Evolutionary conservation across 495 filamentous ascomycete species (phyloP), one percentile per base, ranked within the genome.

Genomic region (Alectoria sarmentosa): DNA sequence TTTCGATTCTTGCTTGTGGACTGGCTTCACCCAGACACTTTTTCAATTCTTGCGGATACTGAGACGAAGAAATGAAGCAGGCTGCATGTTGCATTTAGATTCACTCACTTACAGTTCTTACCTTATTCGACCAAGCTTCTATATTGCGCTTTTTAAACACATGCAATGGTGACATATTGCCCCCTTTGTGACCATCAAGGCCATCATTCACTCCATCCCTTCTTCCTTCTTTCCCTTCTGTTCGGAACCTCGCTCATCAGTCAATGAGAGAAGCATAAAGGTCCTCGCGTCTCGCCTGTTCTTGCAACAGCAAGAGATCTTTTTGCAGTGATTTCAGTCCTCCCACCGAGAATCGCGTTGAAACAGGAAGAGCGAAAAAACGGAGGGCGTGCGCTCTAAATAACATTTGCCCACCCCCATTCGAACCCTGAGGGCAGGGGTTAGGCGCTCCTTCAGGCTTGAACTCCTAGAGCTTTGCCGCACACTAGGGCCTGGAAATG

Each of bases 1-100:
- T 55, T 55, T 55, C 52, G 30, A 55, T 55, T 55, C 52, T 55
- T 55, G 52, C 1, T 32, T 41, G 52, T 55, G 52, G 30, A 34
- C 52, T 21, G 52, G 52, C 30, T 55, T 55, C 52, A 32, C 52
- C 13, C 6, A 55, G 15, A 32, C 30, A 55, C 30, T n/a, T 55
- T 21, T 32, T 55, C 30, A 55, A 5, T 55, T 34, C 52, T 55
- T 55, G 28, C 52, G 52, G 21, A 55, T 36, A 55, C 23, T 55
- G 0, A 19, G 52, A 55, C 52, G 52, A 55, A 4, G 52, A 7
- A 2, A 55, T 21, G 52, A 55, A 55, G 52, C 28, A 55, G 14
- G 7, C 4, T 28, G 48, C 48, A 30, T 52, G 0, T 55, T 55
- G 52, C 52, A 55, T 55, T 5, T 55, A 32, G 28, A 28, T 34